Percentiles rank a stretch among this genome's conserved stretches.
These are phyloP conservation scores for Decorospora gaudefroyi DNA, from an alignment of 2,329 filamentous ascomycete genomes.

Conservation along the genomic window DNA sequence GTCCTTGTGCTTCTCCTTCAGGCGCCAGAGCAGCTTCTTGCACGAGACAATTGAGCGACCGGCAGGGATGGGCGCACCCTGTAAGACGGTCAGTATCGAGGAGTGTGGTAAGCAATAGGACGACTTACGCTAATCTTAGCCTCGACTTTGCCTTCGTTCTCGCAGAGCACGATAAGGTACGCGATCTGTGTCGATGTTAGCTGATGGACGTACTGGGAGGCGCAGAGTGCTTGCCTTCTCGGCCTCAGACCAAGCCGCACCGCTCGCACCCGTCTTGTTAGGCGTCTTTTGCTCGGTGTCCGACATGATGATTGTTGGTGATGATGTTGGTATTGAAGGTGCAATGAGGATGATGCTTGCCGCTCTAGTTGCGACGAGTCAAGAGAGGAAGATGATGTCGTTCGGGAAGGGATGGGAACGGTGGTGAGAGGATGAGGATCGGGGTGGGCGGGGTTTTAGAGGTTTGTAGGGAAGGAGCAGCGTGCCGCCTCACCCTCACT, in stretches of 20 bases:
- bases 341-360: too few species aligned
- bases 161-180: constrained; percentile 27
- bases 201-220: background rate
- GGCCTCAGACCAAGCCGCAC: constrained; percentile 28
- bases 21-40: constrained; percentile 28
- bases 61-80: constrained; percentile 32
- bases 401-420: too few species aligned
- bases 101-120: background rate
- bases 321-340: background rate
- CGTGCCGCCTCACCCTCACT: too few species aligned
- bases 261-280: constrained; percentile 17
- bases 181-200: constrained; percentile 23
- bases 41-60: constrained; percentile 33
- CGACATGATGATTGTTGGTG: constrained; percentile 8
- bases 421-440: too few species aligned
- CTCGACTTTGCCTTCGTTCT: constrained; percentile 25
- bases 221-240: constrained; percentile 19
- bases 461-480: too few species aligned
- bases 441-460: too few species aligned
- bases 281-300: constrained; percentile 11
- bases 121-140: constrained; percentile 21
- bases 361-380: too few species aligned
- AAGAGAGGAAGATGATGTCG: too few species aligned
- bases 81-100: constrained; percentile 1
- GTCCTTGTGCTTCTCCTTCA: constrained; percentile 32